Conservation (phyloP, 2,329 filamentous ascomycete species). For the Teratosphaeria gauchensis region DNA sequence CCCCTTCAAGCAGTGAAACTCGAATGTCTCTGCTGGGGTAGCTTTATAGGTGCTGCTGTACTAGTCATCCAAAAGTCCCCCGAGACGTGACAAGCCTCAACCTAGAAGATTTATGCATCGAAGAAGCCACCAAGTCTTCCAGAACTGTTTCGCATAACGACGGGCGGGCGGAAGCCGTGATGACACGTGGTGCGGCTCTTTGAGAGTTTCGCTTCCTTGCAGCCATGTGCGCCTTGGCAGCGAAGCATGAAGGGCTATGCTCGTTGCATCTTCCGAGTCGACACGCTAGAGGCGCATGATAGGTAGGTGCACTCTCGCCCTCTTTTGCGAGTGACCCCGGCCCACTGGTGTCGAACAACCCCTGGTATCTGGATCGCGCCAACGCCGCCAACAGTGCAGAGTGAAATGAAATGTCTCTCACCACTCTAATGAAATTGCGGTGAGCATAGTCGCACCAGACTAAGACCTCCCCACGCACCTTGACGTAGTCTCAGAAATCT, state of each 20-base stretch:
- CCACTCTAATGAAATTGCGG: background rate
- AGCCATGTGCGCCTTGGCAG: background rate
- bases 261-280: background rate
- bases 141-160: background rate
- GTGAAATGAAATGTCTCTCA: background rate
- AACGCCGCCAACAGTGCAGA: background rate
- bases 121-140: background rate
- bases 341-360: background rate
- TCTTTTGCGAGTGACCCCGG: background rate
- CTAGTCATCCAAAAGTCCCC: background rate
- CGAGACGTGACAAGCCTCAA: background rate
- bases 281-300: too few species aligned
- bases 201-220: background rate
- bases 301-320: too few species aligned
- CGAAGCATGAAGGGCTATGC: background rate
- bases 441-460: background rate
- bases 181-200: background rate
- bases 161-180: background rate
- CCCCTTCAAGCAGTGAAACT: background rate
- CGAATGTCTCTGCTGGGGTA: background rate
- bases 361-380: background rate
- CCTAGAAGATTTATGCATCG: background rate
- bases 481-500: background rate
- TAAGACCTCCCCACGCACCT: background rate
- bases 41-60: background rate